Evolutionary conservation across 2,329 filamentous ascomycete genomes (phyloP).

Genomic region (Cladosporium sp.): DNA sequence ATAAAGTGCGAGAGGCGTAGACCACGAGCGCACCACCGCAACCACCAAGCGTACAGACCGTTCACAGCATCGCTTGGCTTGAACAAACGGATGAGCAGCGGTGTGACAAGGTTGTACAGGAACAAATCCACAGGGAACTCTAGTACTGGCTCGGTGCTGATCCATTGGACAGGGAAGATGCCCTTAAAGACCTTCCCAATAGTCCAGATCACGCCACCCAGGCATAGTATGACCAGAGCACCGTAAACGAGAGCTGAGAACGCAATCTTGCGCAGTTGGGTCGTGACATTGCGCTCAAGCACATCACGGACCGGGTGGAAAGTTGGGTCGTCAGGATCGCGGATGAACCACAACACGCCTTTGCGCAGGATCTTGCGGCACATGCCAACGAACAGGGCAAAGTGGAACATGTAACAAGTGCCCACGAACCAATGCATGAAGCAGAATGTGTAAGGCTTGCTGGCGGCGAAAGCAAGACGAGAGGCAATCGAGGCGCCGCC

Average conservation of each 20-base stretch:
- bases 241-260: conserved; percentile 97
- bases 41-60: conserved; percentile 92
- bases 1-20: conserved; percentile 87
- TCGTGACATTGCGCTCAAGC: conserved; percentile 83
- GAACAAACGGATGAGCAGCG: conserved; percentile 75
- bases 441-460: conserved; percentile 80
- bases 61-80: conserved; percentile 81
- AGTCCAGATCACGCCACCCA: conserved; percentile 95
- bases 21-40: conserved; percentile 73
- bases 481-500: conserved; percentile 72
- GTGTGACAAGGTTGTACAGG: conserved; percentile 96
- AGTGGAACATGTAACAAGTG: conserved; percentile 99
- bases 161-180: conserved; percentile 88
- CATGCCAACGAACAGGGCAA: conserved; percentile 97
- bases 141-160: conserved; percentile 82
- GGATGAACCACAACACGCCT: conserved; percentile 94
- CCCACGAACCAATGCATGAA: conserved; percentile 99
- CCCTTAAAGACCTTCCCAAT: conserved; percentile 62
- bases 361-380: conserved; percentile 95
- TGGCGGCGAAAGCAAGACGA: conserved; percentile 69
- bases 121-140: conserved; percentile 93
- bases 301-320: conserved; percentile 98
- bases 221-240: conserved; percentile 82
- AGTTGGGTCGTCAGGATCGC: conserved; percentile 95
- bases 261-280: conserved; percentile 90